Base-by-base conservation (phyloP, 139 green algal genomes). In the Spirogloea muscicola region DNA sequence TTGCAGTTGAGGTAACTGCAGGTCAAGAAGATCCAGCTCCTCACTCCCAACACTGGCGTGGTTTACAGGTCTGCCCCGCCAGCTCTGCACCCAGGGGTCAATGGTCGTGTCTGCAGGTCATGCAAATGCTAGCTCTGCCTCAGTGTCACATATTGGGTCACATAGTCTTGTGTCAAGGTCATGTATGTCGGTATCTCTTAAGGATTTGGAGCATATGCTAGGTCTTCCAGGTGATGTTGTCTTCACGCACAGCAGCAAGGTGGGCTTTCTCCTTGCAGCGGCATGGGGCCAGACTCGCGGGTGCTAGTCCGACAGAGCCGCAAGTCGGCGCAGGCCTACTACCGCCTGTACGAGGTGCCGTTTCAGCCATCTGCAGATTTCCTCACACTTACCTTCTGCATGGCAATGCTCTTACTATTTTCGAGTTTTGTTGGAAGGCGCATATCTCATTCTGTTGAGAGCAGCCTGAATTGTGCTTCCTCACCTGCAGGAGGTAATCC, bases 241-340 rank as follows among this genome's bases (percentile, higher is more conserved):
- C 16, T 36, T 39, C 18, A 21, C 29, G 10, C 55, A 41, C 29
- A 64, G 13, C 13, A 10, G 10, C 13, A 49, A 64, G 10, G 10
- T 64, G 16, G 10, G 55, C 60, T 29, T 65, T 33, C 48, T 51
- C 13, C 27, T 25, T 21, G 16, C 71, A 81, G 86, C 59, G 95
- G 95, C 76, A 98, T 99, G 92, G 95, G 95, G 1, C 94, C 95
- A 41, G 95, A 99, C 84, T 95, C 91, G 61, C 72, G 95, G 5
- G 90, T 99, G 41, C 87, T 99, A 0, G 93, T 98, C 40, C 82
- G 94, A 21, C 96, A 94, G 61, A 87, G 90, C 6, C 70, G 93
- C 21, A 97, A 97, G 82, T 86, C 81, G 38, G 92, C 91, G 4
- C 87, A 93, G 75, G 74, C 86, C 1, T 99, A 99, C 85, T 93